Percentiles rank a stretch among this genome's conserved stretches.
phyloP scores from a whole-genome alignment of 306 rosid genomes.

The Quercus parvula region DNA sequence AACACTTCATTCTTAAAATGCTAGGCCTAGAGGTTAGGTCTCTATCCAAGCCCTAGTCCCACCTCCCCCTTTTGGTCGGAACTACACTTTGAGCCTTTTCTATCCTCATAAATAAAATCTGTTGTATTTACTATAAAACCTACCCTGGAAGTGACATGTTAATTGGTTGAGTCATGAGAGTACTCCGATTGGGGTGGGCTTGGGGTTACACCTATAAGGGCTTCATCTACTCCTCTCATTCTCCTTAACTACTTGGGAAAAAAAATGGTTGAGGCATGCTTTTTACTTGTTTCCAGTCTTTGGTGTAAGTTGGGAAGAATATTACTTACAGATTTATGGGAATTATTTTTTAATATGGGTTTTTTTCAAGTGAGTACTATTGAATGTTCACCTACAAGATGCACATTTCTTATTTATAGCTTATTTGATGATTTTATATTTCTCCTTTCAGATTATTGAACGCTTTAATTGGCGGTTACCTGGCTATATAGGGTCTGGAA shows the following conservation, averaged over 20 bases:
- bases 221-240: too few species aligned
- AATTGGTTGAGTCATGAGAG: not conserved
- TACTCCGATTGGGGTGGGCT: too few species aligned
- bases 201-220: too few species aligned
- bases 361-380: not conserved
- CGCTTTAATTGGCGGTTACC: conserved; percentile 85
- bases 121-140: not conserved
- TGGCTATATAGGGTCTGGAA: conserved; percentile 76
- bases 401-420: not conserved
- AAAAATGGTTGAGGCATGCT: not conserved
- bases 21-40: too few species aligned
- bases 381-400: not conserved
- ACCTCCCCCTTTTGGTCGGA: not conserved
- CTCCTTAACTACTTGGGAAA: too few species aligned
- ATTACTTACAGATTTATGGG: not conserved
- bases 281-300: not conserved
- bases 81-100: not conserved
- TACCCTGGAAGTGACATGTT: not conserved
- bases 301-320: not conserved
- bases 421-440: conserved; percentile 10
- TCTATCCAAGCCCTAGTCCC: not conserved
- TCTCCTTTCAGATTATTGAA: conserved; percentile 54
- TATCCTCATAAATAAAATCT: not conserved
- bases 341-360: not conserved
- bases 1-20: not conserved